Evolutionary conservation across 345 rosid species (phyloP), one percentile per base, ranked within the genome.

Genomic region (Dovyalis caffra): DNA sequence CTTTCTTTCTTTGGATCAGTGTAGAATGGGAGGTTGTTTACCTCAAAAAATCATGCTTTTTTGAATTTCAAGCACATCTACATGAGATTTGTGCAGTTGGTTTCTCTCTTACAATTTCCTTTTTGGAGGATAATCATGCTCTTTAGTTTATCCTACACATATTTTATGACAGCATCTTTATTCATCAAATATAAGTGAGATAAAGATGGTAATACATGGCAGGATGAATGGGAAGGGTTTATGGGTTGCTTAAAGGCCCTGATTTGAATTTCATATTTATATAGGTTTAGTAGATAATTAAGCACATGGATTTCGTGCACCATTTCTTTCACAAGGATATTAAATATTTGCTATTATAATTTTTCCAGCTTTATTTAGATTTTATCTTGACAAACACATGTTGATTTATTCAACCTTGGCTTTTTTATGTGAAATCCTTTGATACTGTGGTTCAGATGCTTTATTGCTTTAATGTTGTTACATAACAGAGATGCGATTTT

Each of bases 1-100:
- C 23, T 83, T 57, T 76, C 37, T 78, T n/a, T 64, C 64, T 4
- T 35, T 73, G 33, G 63, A 51, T 74, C 26, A 25, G 69, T 70
- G 21, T 60, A 68, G 73, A 38, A 6, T 26, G 45, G 64, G 53
- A 26, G 51, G 75, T 61, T 25, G 3, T 23, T 26, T 21, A 40
- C 38, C 38, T 35, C n/a, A 40, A 40, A 40, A 11, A 40, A 40
- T 40, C 16, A 20, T 43, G 37, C 26, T 25, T 71, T 53, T 56
- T 12, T 35, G 7, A 34, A 33, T 37, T 37, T 25, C 28, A 10
- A 66, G n/a, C 11, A 2, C 66, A 38, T 33, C 32, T 57, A 3
- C 26, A n/a, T 26, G 49, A 12, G 32, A 57, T 61, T 10, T 43
- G 47, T 43, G 47, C 47, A 43, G 47, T 43, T 43, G 47, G 47